Evolutionary conservation across 2,329 filamentous ascomycete species (phyloP).

Genomic region (Juglanconis sp.): DNA sequence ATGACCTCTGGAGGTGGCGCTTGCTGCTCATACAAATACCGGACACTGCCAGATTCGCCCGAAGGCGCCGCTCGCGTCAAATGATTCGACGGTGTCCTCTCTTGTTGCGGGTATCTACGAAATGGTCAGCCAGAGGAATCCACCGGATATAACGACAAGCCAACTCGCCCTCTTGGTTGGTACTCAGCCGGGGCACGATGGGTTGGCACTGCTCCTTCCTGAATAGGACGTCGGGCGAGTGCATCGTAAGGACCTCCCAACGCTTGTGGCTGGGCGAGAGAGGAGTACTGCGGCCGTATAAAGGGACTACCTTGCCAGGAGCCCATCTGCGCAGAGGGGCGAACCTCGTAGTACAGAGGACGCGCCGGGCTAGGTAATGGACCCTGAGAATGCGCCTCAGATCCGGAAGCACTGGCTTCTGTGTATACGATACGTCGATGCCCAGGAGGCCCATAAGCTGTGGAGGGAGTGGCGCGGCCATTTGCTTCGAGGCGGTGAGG

Average conservation of each 20-base stretch:
- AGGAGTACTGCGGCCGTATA: neutral
- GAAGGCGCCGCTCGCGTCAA: neutral
- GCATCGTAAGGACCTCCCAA: neutral
- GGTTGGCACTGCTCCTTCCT: neutral
- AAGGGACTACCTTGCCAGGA: conserved; percentile 5
- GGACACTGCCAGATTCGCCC: conserved; percentile 1
- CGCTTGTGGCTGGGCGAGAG: neutral
- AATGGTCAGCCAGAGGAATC: conserved; percentile 6
- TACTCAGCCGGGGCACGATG: neutral
- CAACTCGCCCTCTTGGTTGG: conserved; percentile 16
- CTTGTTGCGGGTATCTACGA: conserved; percentile 1
- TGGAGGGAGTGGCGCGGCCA: neutral
- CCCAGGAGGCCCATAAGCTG: neutral
- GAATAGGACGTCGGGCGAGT: neutral
- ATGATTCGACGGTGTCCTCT: conserved; percentile 2
- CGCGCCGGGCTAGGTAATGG: conserved; percentile 1
- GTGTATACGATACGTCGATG: conserved; percentile 7
- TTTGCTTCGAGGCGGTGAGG: conserved; percentile 4
- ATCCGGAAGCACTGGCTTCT: conserved; percentile 12
- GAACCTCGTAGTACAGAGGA: conserved; percentile 6
- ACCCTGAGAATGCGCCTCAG: neutral
- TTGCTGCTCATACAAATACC: conserved; percentile 16
- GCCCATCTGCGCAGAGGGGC: neutral
- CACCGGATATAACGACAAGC: neutral
- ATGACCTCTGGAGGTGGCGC: conserved; percentile 7